These are phyloP conservation scores for Flagelloscypha sp. DNA, from an alignment of 768 basidiomycete species.

Conservation along the genomic window DNA sequence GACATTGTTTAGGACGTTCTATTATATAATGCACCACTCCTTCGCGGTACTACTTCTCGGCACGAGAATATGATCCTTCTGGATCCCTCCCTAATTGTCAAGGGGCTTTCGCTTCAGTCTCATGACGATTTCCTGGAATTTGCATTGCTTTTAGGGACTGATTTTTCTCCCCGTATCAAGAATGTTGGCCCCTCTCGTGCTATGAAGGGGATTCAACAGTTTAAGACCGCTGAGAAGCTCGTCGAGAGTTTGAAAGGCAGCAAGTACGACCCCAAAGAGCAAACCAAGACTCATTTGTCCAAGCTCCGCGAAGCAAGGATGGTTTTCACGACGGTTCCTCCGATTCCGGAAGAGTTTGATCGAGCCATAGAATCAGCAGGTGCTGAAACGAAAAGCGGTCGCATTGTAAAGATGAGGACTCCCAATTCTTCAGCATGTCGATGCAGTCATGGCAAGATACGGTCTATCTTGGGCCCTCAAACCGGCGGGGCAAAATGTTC, in stretches of 20 bases:
- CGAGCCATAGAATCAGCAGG: not conserved
- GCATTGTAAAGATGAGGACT: no score
- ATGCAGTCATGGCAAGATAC: no score
- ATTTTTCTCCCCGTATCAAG: constrained; percentile 80
- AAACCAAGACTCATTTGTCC: constrained; percentile 46
- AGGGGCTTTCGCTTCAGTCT: constrained; percentile 47
- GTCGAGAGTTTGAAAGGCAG: constrained; percentile 39
- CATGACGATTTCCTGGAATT: constrained; percentile 69
- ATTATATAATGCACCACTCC: constrained; percentile 71
- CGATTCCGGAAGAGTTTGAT: constrained; percentile 35
- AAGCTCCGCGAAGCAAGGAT: constrained; percentile 55
- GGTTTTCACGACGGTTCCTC: constrained; percentile 61
- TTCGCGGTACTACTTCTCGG: constrained; percentile 66
- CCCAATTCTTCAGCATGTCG: no score
- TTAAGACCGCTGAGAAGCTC: constrained; percentile 68
- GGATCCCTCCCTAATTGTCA: constrained; percentile 54
- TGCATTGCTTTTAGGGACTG: constrained; percentile 80
- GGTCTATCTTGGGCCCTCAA: no score
- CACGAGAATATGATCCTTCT: constrained; percentile 54
- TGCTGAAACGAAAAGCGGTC: no score
- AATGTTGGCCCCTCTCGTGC: constrained; percentile 75
- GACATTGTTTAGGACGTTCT: constrained; percentile 55
- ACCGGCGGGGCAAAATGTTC: no score
- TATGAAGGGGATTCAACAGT: constrained; percentile 61
- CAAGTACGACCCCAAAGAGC: constrained; percentile 43